Base-by-base conservation (phyloP, 306 rosid genomes). In the Casuarina glauca region DNA sequence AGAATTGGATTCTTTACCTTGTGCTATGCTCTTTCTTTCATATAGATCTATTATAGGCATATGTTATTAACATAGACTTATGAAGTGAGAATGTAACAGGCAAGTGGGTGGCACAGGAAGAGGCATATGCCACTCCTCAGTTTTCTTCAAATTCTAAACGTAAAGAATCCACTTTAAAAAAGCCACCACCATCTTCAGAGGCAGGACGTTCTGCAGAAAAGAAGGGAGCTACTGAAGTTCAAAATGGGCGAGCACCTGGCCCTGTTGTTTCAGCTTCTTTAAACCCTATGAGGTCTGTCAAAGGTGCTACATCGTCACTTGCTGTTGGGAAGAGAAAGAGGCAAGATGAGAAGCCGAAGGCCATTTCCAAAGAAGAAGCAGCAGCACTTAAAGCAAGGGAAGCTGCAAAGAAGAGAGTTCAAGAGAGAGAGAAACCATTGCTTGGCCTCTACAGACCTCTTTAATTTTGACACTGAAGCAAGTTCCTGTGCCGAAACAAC, bases 401-500 rank as follows among this genome's bases (percentile, higher is more conserved):
- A 76, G 99, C 97, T 77, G 99, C 99, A 69, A 93, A 93, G 90
- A 95, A 88, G 85, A 90, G 99, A 83, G 97, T 95, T 43, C 90
- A 91, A 79, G 83, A 91, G 77, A 91, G 97, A 85, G 97, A 95
- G 81, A 95, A 95, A 79, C 82, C 97, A 45, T 76, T 95, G 77
- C 96, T 89, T 83, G 99, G 99, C 51, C 97, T 95, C 61, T 93
- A 91, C 87, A 82, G 64, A 84, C 87, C 91, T 53, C 91, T 89
- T 69, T 90, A 78, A 87, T 76, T 64, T 57, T 60, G 60, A 74
- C 80, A 43, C 76, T 64, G 36, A 9, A 64, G 79, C 77, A 67
- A 67, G 73, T 67, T 80, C 41, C 61, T 61, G 17, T 51, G 68
- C 69, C 19, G 52, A 54, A 36, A 36, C 51, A 46, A 80, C 76